These are phyloP conservation scores for Trifolium subterraneum DNA, from an alignment of 306 rosid genomes.

Conservation along the genomic window DNA sequence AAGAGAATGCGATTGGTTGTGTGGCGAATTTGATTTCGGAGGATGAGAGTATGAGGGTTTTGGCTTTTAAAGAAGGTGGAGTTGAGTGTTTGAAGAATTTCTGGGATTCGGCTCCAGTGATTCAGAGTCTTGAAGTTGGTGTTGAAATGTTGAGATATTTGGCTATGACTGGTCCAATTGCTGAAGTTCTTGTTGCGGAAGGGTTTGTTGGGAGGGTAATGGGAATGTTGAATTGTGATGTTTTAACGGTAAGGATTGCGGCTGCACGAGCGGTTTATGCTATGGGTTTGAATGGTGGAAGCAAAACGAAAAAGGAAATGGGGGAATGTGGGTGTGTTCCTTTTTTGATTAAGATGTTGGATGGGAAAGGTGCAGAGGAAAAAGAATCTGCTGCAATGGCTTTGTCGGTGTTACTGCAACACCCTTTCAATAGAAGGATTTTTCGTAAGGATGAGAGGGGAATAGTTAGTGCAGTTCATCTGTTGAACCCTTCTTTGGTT, in stretches of 20 bases:
- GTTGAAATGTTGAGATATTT: constrained; percentile 70
- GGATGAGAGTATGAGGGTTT: constrained; percentile 60
- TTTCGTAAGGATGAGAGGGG: constrained; percentile 77
- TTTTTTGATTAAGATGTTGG: constrained; percentile 77
- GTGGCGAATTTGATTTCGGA: constrained; percentile 69
- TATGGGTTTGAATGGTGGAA: constrained; percentile 64
- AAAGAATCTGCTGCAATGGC: constrained; percentile 82
- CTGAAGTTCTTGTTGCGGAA: constrained; percentile 64
- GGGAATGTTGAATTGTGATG: constrained; percentile 64
- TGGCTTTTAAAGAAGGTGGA: constrained; percentile 72
- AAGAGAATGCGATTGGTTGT: constrained; percentile 81
- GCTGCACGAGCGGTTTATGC: constrained; percentile 74
- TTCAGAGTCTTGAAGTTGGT: constrained; percentile 68
- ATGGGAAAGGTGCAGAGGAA: constrained; percentile 88
- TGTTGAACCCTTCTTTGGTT: constrained; percentile 73
- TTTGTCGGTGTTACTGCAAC: constrained; percentile 59
- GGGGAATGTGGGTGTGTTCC: constrained; percentile 76
- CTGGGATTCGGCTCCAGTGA: constrained; percentile 69
- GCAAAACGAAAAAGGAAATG: constrained; percentile 70
- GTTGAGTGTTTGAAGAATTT: constrained; percentile 72
- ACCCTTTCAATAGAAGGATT: constrained; percentile 56
- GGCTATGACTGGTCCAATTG: constrained; percentile 53
- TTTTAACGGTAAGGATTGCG: constrained; percentile 71
- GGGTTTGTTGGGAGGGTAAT: constrained; percentile 65
- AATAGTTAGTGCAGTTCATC: constrained; percentile 66